Conservation (phyloP, 768 basidiomycete species). For the Tricholoma saponaceum region DNA sequence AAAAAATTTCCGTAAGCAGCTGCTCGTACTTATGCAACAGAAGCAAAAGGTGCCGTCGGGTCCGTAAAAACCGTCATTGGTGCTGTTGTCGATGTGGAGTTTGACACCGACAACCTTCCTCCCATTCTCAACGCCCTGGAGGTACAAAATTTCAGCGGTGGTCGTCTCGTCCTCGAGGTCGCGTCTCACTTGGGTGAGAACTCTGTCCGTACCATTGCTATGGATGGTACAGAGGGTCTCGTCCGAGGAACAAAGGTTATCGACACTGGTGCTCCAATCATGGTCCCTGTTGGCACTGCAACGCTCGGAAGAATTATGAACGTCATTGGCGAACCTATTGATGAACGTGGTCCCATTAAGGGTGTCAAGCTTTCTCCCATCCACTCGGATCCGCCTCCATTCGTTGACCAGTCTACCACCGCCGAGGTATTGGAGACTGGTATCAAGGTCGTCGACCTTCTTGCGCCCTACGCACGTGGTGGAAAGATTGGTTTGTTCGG, state of each 20-base stretch:
- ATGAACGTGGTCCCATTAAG: slow-evolving; percentile 98
- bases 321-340: slow-evolving; percentile 99
- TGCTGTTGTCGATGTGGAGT: slow-evolving; percentile 99
- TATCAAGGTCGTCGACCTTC: slow-evolving; percentile 99
- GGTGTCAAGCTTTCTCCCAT: slow-evolving; percentile 91
- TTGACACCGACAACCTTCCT: slow-evolving; percentile 91
- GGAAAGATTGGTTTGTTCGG: slow-evolving; percentile 99
- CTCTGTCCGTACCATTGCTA: slow-evolving; percentile 98
- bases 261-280: slow-evolving; percentile 95
- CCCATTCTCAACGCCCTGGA: slow-evolving; percentile 99
- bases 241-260: slow-evolving; percentile 97
- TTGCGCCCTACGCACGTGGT: slow-evolving; percentile 99
- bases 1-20: no score
- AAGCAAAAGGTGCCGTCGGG: slow-evolving; percentile 70
- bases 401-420: slow-evolving; percentile 98
- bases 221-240: slow-evolving; percentile 99
- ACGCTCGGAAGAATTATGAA: slow-evolving; percentile 99
- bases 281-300: slow-evolving; percentile 91
- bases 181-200: slow-evolving; percentile 99
- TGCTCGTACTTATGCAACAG: slow-evolving; percentile 91
- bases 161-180: slow-evolving; percentile 98
- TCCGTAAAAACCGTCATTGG: slow-evolving; percentile 98
- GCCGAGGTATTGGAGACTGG: slow-evolving; percentile 99
- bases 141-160: slow-evolving; percentile 90
- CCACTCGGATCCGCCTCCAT: slow-evolving; percentile 95